Percentiles rank a stretch among this genome's conserved stretches.
phyloP scores from a whole-genome alignment of 345 rosid species.

The Aquilaria yunnanensis region DNA sequence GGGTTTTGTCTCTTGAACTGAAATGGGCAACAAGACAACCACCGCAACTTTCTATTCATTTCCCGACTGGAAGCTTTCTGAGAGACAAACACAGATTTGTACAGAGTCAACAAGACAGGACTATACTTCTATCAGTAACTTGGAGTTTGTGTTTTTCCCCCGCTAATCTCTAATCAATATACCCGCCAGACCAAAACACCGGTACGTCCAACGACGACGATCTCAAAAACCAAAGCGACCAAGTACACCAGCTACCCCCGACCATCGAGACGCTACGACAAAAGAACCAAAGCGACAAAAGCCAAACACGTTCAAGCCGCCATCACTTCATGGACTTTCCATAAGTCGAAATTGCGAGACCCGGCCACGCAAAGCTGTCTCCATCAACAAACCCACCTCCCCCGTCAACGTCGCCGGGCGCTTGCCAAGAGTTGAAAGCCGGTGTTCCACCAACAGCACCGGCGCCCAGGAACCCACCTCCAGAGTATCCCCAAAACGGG shows the following conservation, averaged over 20 bases:
- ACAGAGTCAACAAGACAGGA: too few species aligned
- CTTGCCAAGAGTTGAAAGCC: slow-evolving; percentile 37
- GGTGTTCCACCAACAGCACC: slow-evolving; percentile 5
- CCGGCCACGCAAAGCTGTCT: slow-evolving; percentile 46
- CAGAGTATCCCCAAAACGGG: slow-evolving; percentile 38
- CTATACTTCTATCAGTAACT: too few species aligned
- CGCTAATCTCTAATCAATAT: slow-evolving; percentile 5
- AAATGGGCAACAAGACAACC: too few species aligned
- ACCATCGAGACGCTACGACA: neutral
- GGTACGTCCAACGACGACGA: neutral
- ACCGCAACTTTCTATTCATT: too few species aligned
- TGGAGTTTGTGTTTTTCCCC: too few species aligned
- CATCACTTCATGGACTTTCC: slow-evolving; percentile 40
- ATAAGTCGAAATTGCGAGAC: slow-evolving; percentile 42
- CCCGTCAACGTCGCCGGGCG: slow-evolving; percentile 19
- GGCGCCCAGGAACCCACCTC: slow-evolving; percentile 6
- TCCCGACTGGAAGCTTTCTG: too few species aligned
- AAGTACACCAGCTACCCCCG: neutral
- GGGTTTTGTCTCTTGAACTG: too few species aligned
- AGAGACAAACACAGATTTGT: too few species aligned
- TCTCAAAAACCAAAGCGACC: neutral
- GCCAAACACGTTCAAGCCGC: slow-evolving; percentile 1
- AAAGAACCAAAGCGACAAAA: neutral
- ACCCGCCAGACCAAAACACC: slow-evolving; percentile 12
- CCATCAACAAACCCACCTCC: slow-evolving; percentile 30